These are phyloP conservation scores for Spongospora subterranea DNA, from an alignment of 208 protist genomes.

Conservation along the genomic window DNA sequence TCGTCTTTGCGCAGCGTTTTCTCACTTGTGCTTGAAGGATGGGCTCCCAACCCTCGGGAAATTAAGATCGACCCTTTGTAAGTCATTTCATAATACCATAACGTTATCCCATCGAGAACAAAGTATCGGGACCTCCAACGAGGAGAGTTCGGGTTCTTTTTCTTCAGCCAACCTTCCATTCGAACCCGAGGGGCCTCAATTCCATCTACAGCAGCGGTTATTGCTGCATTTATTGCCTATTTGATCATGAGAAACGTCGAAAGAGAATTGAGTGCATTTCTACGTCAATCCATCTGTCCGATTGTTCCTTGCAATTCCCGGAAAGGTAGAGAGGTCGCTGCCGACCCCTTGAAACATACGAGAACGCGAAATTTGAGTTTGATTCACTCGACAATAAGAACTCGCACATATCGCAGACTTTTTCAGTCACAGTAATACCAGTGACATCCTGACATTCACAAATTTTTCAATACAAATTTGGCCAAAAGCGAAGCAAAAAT, in stretches of 20 bases:
- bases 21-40: not conserved
- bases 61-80: slow-evolving; percentile 46
- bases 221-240: not conserved
- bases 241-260: not conserved
- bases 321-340: not conserved
- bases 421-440: not conserved
- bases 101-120: not conserved
- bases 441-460: not conserved
- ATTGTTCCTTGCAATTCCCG: not conserved
- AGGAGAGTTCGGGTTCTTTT: not conserved
- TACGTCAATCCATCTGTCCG: not conserved
- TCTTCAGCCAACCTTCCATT: slow-evolving; percentile 45
- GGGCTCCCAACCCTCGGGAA: not conserved
- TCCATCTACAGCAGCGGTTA: not conserved
- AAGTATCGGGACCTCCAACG: slow-evolving; percentile 28
- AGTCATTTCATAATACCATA: slow-evolving; percentile 9
- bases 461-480: too few species aligned
- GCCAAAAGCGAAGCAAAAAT: not conserved
- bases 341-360: not conserved
- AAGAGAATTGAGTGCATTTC: not conserved
- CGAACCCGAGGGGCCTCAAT: not conserved
- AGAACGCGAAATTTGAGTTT: slow-evolving; percentile 20
- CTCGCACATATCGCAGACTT: slow-evolving; percentile 53
- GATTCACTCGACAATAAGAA: not conserved
- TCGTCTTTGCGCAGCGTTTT: not conserved